Evolutionary conservation across 495 filamentous ascomycete genomes (phyloP), one percentile per base, ranked within the genome.

Genomic region (Tuber aestivum): DNA sequence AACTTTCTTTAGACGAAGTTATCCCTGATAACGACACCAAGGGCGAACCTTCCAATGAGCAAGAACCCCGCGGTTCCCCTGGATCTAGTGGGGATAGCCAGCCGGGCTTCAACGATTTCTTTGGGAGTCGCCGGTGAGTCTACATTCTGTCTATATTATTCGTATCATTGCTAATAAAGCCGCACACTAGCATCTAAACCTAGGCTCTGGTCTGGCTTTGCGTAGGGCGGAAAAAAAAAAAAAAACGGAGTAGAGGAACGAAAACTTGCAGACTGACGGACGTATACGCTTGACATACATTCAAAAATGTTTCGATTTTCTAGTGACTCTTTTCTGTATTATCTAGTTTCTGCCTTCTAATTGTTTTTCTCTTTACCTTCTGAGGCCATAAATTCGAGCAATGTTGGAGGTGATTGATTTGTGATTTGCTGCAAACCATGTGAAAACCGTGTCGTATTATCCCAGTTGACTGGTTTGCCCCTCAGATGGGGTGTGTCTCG

Each of bases 101-200:
- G 41, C 76, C 74, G n/a, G 72, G 41, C 70, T 80, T 81, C 56
- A 72, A 69, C 35, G 74, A 80, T 16, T 81, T 77, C 68, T 80
- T 80, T 73, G 77, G 72, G 27, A 71, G 74, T 45, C 73, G 72
- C 41, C 72, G 44, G 79, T 79, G 10, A 27, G 50, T 65, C 50
- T 27, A 32, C 20, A 35, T 65, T 35, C 2, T 4, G 6, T 32
- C 32, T 35, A 16, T 65, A 65, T 35, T 61, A 27, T 61, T 6
- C 56, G 27, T 65, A 35, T 65, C 32, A 14, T 35, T 65, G 32
- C 56, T 65, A 18, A 65, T 20, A 20, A 35, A 35, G 14, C 35
- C 27, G n/a, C 16, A 14, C 14, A 16, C 4, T 35, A 65, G 56
- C 56, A 35, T 6, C 27, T 4, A 65, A 35, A 35, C 27, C 12